Evolutionary conservation across 176 grass and related monocot genomes (phyloP), one percentile per base, ranked within the genome.

Genomic region (Avena sativa): DNA sequence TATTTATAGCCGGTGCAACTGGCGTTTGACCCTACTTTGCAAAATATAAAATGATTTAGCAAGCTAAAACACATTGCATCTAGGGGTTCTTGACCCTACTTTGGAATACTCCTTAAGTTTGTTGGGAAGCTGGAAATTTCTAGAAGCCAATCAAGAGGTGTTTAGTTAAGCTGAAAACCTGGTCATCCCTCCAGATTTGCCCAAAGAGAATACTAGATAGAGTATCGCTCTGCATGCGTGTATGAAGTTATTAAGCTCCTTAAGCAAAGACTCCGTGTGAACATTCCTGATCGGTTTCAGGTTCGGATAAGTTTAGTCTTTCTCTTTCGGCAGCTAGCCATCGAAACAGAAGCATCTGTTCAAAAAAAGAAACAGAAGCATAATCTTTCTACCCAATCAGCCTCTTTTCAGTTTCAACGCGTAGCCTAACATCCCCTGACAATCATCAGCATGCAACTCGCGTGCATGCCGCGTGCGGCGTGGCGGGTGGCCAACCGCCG

Each of bases 401-500:
- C 8, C 50, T 50, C 8, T 47, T 12, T 20, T 9, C 3, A 4
- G 46, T 74, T 74, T 51, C 71, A 74, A 74, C 71, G 71, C 71
- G 1, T 17, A 19, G 49, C 73, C 73, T 76, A 76, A 76, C 73
- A 50, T 64, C 23, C 9, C 23, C 14, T 76, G 73, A 32, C 9
- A 76, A 76, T 53, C 48, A 76, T 11, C 1, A 32, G 73, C 73
- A 76, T 16, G 38, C 36, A 20, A 6, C 44, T 26, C 17, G 71
- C 46, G 21, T 9, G 71, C 46, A 9, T 48, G 69, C 57, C 57
- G 14, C 80, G 38, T 57, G 79, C 43, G 62, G 71, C 5, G 56
- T 32, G 50, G 69, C 49, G 61, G 88, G 71, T 86, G 78, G 82
- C 81, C 55, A 64, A 79, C 71, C 4, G 71, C 69, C 58, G 76